Evolutionary conservation across 2,329 filamentous ascomycete species (phyloP).

Genomic region (Cytospora chrysosperma): DNA sequence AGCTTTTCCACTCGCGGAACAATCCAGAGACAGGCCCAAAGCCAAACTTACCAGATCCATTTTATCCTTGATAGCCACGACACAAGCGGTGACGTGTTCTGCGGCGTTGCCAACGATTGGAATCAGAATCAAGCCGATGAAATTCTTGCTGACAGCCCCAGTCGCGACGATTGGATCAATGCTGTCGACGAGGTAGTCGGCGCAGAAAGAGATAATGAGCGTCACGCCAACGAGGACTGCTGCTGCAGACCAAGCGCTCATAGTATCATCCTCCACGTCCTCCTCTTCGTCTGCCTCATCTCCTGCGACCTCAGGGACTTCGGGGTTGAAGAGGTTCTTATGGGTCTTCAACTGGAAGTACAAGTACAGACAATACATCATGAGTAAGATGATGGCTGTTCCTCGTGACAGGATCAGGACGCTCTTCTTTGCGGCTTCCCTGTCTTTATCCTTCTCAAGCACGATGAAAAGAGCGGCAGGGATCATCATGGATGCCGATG

Average conservation of each 20-base stretch:
- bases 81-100: conserved; percentile 78
- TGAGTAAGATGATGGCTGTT: conserved; percentile 71
- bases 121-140: conserved; percentile 76
- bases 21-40: not conserved
- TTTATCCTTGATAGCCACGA: conserved; percentile 76
- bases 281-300: conserved; percentile 41
- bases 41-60: conserved; percentile 52
- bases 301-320: conserved; percentile 34
- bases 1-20: not conserved
- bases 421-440: conserved; percentile 42
- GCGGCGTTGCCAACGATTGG: conserved; percentile 80
- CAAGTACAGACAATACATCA: conserved; percentile 75
- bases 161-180: conserved; percentile 64
- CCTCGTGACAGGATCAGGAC: conserved; percentile 73
- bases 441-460: conserved; percentile 35
- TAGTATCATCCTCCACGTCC: conserved; percentile 47
- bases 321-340: conserved; percentile 66
- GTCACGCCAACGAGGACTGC: conserved; percentile 70
- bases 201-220: conserved; percentile 68
- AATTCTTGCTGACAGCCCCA: conserved; percentile 73
- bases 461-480: conserved; percentile 55
- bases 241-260: conserved; percentile 63
- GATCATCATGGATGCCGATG: conserved; percentile 75
- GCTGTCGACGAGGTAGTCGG: conserved; percentile 69
- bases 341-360: conserved; percentile 77